A percentile compares a stretch with the other conserved stretches of the same genome.
These are phyloP conservation scores for Diospyros kaki DNA, from an alignment of 148 eudicot species.

Conservation along the genomic window DNA sequence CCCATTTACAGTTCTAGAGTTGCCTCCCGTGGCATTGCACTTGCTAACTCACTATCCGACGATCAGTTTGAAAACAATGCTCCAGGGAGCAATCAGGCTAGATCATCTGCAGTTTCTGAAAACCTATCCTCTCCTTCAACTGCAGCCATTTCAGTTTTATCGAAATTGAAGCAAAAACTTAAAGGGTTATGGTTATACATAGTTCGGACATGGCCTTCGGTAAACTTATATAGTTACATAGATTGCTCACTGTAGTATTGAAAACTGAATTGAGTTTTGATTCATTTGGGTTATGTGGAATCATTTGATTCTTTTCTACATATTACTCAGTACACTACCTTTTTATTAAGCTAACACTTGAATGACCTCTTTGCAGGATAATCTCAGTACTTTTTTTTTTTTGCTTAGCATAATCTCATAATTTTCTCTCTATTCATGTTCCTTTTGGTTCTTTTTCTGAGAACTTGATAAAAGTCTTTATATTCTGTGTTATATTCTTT, in stretches of 20 bases:
- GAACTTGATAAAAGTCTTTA: background rate
- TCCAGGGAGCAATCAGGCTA: slow-evolving; percentile 35
- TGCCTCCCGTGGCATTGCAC: slow-evolving; percentile 80
- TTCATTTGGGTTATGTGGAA: slow-evolving; percentile 1
- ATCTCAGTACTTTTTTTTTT: background rate
- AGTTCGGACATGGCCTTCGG: slow-evolving; percentile 82
- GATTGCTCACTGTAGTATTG: background rate
- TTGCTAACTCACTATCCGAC: slow-evolving; percentile 60
- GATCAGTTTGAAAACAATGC: slow-evolving; percentile 28
- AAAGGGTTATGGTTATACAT: slow-evolving; percentile 45
- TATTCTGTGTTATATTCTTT: background rate
- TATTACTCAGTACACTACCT: background rate
- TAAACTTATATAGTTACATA: slow-evolving; percentile 24
- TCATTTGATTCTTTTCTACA: background rate
- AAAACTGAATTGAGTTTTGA: background rate
- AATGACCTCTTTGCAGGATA: background rate
- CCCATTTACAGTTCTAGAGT: slow-evolving; percentile 67
- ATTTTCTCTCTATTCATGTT: background rate
- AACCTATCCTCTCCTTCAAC: slow-evolving; percentile 39
- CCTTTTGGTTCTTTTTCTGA: background rate
- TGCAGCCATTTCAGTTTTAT: slow-evolving; percentile 34
- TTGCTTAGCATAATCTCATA: background rate
- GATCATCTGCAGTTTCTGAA: slow-evolving; percentile 27
- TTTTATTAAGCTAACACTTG: background rate
- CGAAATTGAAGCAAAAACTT: slow-evolving; percentile 55